Evolutionary conservation across 176 grass and related monocot species (phyloP).

Genomic region (Bothriochloa decipiens): DNA sequence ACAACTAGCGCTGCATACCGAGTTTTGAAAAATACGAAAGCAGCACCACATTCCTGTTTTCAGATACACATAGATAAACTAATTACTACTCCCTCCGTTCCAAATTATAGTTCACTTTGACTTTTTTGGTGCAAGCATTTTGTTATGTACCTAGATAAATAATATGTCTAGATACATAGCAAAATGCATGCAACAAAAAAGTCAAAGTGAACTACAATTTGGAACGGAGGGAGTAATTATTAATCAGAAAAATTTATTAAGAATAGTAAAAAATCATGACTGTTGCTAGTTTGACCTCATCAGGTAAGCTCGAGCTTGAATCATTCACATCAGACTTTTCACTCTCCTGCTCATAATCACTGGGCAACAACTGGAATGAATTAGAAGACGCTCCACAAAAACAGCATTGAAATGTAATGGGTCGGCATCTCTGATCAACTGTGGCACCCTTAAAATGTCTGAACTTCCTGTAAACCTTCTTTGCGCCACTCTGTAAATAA

Average conservation of each 20-base stretch:
- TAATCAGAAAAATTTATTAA: slow-evolving; percentile 29
- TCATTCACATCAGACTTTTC: slow-evolving; percentile 47
- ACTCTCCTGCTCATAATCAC: slow-evolving; percentile 47
- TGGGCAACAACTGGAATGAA: slow-evolving; percentile 66
- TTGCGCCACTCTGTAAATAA: too few relatives aligned
- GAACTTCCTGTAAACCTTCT: too few relatives aligned
- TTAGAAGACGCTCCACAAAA: slow-evolving; percentile 68
- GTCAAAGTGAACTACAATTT: too few relatives aligned
- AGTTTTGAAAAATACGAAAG: slow-evolving; percentile 96
- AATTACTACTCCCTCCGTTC: slow-evolving; percentile 35
- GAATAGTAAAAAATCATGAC: slow-evolving; percentile 19
- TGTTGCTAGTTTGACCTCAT: slow-evolving; percentile 58
- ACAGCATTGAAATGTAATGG: too few relatives aligned
- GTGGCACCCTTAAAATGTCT: too few relatives aligned
- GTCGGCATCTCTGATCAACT: too few relatives aligned
- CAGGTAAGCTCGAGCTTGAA: slow-evolving; percentile 38
- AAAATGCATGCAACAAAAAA: too few relatives aligned
- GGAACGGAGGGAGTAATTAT: too few relatives aligned
- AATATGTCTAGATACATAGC: too few relatives aligned
- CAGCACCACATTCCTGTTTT: slow-evolving; percentile 77
- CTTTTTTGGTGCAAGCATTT: too few relatives aligned
- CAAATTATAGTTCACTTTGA: too few relatives aligned
- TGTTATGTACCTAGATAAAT: too few relatives aligned
- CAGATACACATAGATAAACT: slow-evolving; percentile 30
- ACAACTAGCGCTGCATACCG: slow-evolving; percentile 79